Evolutionary conservation across 2,329 filamentous ascomycete genomes (phyloP).

Genomic region (Fusarium sp.): DNA sequence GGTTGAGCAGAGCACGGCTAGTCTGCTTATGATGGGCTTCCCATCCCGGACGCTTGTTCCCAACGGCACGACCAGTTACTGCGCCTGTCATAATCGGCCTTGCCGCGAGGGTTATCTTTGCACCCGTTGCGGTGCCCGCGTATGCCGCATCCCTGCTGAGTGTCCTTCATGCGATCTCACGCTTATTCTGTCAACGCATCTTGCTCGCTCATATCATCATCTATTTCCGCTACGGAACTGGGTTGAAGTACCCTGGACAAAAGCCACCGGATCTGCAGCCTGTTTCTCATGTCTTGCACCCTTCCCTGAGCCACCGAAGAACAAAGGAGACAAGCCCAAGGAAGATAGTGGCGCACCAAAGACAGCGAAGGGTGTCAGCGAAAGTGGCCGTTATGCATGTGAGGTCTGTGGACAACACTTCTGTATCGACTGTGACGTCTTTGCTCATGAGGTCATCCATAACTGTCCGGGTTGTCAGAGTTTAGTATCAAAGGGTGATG

Average conservation of each 20-base stretch:
- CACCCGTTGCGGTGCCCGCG: conserved; percentile 87
- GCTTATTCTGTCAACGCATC: conserved; percentile 91
- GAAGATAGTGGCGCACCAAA: conserved; percentile 38
- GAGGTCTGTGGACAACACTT: conserved; percentile 89
- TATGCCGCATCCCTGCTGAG: conserved; percentile 89
- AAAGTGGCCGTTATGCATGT: conserved; percentile 90
- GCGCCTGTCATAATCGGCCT: conserved; percentile 89
- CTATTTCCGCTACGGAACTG: conserved; percentile 91
- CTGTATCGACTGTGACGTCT: conserved; percentile 97
- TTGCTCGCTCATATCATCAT: conserved; percentile 93
- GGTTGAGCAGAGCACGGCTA: conserved; percentile 66
- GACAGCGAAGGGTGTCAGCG: conserved; percentile 74
- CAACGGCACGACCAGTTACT: conserved; percentile 74
- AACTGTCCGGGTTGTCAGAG: conserved; percentile 93
- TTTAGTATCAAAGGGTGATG: conserved; percentile 46
- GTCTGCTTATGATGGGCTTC: conserved; percentile 97
- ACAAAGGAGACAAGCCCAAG: conserved; percentile 38
- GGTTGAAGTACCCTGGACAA: conserved; percentile 86
- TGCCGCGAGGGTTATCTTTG: conserved; percentile 89
- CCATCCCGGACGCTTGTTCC: conserved; percentile 84
- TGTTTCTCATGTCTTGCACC: conserved; percentile 82
- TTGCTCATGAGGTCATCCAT: conserved; percentile 92
- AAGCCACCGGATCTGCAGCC: conserved; percentile 69
- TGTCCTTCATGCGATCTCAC: conserved; percentile 93
- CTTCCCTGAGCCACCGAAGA: conserved; percentile 68